Evolutionary conservation across 2,329 filamentous ascomycete species (phyloP).

Genomic region (Trichoderma sp.): DNA sequence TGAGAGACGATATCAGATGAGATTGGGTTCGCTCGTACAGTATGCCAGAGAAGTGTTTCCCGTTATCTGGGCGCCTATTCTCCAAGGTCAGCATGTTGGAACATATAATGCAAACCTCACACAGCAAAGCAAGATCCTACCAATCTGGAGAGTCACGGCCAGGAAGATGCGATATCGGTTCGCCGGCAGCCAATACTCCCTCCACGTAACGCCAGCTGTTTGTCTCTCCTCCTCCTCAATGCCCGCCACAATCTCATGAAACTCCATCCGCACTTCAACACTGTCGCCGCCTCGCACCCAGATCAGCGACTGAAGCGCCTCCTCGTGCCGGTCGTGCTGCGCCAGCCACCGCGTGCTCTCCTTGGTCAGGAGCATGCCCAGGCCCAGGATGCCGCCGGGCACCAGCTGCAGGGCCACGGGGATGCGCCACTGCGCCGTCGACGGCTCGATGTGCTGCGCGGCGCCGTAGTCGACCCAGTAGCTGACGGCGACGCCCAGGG

Average conservation of each 20-base stretch:
- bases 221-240: slow-evolving; percentile 46
- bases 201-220: slow-evolving; percentile 46
- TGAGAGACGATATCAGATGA: not conserved
- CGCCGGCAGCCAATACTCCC: slow-evolving; percentile 43
- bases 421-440: slow-evolving; percentile 50
- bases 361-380: slow-evolving; percentile 49
- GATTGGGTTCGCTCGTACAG: slow-evolving; percentile 31
- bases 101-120: not conserved
- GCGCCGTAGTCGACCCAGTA: slow-evolving; percentile 51
- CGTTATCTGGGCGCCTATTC: slow-evolving; percentile 43
- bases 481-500: slow-evolving; percentile 41
- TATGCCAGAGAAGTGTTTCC: slow-evolving; percentile 52
- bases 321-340: slow-evolving; percentile 43
- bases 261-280: slow-evolving; percentile 25
- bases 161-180: slow-evolving; percentile 49
- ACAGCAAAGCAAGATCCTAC: slow-evolving; percentile 22
- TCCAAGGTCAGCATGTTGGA: not conserved
- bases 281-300: slow-evolving; percentile 50
- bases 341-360: slow-evolving; percentile 50
- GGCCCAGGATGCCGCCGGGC: slow-evolving; percentile 44
- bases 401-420: slow-evolving; percentile 48
- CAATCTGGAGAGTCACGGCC: slow-evolving; percentile 50
- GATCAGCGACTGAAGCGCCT: slow-evolving; percentile 47
- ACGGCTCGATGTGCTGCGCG: slow-evolving; percentile 35
- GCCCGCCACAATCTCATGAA: slow-evolving; percentile 43